Conservation (phyloP, 805 yeast species). For the Ogataea trehaloabstinens region DNA sequence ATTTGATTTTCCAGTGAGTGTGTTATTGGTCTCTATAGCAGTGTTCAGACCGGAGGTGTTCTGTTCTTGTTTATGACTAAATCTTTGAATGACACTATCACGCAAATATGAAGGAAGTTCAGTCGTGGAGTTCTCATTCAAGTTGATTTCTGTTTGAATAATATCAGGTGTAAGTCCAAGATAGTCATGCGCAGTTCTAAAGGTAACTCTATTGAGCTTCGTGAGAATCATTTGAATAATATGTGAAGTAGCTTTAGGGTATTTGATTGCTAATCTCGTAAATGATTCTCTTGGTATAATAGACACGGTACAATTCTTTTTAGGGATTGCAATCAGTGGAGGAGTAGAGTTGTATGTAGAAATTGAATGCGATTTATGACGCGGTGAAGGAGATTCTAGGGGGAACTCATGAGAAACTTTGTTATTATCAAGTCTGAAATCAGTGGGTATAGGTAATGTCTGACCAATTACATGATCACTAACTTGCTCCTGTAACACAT, state of each 20-base stretch:
- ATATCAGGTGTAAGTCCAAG: slow-evolving; percentile 82
- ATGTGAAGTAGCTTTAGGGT: slow-evolving; percentile 89
- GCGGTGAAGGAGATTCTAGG: slow-evolving; percentile 4
- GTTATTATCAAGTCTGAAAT: slow-evolving; percentile 18
- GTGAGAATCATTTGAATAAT: slow-evolving; percentile 91
- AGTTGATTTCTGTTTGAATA: slow-evolving; percentile 65
- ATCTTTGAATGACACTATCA: slow-evolving; percentile 35
- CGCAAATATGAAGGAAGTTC: slow-evolving; percentile 65
- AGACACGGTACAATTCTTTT: slow-evolving; percentile 77
- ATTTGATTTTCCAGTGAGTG: slow-evolving; percentile 1
- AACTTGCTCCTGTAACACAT: slow-evolving; percentile 2
- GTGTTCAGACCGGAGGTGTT: slow-evolving; percentile 8
- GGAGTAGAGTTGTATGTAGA: slow-evolving; percentile 6
- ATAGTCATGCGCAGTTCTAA: slow-evolving; percentile 85
- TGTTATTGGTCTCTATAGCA: slow-evolving; percentile 4
- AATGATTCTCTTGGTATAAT: slow-evolving; percentile 88
- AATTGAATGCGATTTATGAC: background rate
- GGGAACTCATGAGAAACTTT: slow-evolving; percentile 13
- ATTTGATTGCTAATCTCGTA: slow-evolving; percentile 62
- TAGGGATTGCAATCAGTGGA: slow-evolving; percentile 69
- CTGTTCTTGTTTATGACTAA: slow-evolving; percentile 3
- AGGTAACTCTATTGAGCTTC: slow-evolving; percentile 83
- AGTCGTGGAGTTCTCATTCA: slow-evolving; percentile 49
- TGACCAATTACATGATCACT: slow-evolving; percentile 3
- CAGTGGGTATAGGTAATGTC: slow-evolving; percentile 13